Conservation (phyloP, 2,329 filamentous ascomycete species). For the Pseudovirgaria hyperparasitica region DNA sequence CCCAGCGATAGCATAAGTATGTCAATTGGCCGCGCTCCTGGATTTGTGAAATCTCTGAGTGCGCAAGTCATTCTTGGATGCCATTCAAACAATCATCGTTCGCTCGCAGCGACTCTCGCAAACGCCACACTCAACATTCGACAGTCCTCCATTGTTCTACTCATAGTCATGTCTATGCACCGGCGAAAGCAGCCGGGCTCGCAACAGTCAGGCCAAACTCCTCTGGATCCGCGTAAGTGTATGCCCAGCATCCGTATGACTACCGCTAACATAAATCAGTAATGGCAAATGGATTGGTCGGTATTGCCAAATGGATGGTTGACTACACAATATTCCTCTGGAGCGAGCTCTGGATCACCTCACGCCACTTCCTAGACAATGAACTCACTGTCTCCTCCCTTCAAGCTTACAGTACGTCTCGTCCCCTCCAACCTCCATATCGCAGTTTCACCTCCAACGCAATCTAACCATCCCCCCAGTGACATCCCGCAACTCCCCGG, state of each 20-base stretch:
- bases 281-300: conserved; percentile 57
- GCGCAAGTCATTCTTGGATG: conserved; percentile 70
- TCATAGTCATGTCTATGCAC: conserved; percentile 2
- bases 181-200: conserved; percentile 1
- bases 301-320: conserved; percentile 66
- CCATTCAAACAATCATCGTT: conserved; percentile 42
- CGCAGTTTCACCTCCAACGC: conserved; percentile 2
- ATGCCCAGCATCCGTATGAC: no score
- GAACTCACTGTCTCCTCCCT: conserved; percentile 5
- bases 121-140: no score
- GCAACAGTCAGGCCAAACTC: conserved; percentile 3
- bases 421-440: no score
- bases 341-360: conserved; percentile 35
- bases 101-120: no score
- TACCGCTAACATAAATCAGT: conserved; percentile 34
- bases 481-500: conserved; percentile 9
- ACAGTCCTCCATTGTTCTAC: conserved; percentile 1
- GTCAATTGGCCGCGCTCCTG: conserved; percentile 43
- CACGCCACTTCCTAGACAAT: conserved; percentile 24
- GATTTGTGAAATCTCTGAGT: conserved; percentile 62
- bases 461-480: conserved; percentile 3
- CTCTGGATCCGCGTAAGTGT: conserved; percentile 12
- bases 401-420: conserved; percentile 7
- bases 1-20: conserved; percentile 17
- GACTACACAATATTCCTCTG: conserved; percentile 48